phyloP scores from a whole-genome alignment of 305 asterid species.

The Fraxinus greggii region DNA sequence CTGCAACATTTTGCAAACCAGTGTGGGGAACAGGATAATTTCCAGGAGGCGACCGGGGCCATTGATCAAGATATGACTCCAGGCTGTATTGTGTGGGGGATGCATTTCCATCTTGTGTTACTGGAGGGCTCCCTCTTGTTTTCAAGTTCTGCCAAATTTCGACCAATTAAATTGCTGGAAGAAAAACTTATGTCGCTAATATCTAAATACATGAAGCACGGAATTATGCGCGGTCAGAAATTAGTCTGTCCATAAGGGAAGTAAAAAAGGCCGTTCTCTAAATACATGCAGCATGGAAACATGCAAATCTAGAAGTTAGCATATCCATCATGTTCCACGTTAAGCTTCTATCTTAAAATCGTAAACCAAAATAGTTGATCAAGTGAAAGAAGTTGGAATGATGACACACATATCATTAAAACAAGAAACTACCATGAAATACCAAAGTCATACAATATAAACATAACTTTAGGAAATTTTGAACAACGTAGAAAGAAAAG shows the following conservation, averaged over 20 bases:
- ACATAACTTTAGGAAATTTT: neutral
- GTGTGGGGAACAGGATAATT: conserved; percentile 56
- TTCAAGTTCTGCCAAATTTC: conserved; percentile 56
- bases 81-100: conserved; percentile 44
- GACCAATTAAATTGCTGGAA: conserved; percentile 21
- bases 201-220: neutral
- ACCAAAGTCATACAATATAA: neutral
- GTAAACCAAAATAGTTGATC: neutral
- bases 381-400: neutral
- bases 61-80: conserved; percentile 64
- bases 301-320: neutral
- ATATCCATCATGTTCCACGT: neutral
- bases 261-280: neutral
- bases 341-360: neutral
- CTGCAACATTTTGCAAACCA: conserved; percentile 41
- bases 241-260: neutral
- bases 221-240: neutral
- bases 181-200: neutral
- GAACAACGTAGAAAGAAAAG: neutral
- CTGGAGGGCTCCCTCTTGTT: conserved; percentile 47
- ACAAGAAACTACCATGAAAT: conserved; percentile 5
- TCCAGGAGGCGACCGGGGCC: conserved; percentile 55
- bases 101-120: conserved; percentile 36
- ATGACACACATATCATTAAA: neutral
- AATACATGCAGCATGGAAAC: neutral